Evolutionary conservation across 306 rosid species (phyloP).

Genomic region (Prunus persica): Prunus_persica_NCBIv2 NC_034014.1:30497001-30497500

Average conservation of each 20-base stretch:
- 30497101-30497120: slow-evolving; percentile 50
- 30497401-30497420: too few relatives aligned
- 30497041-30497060: too few relatives aligned
- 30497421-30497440: too few relatives aligned
- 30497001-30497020: neutral
- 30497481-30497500: neutral
- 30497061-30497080: slow-evolving; percentile 31
- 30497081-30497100: slow-evolving; percentile 62
- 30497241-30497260: neutral
- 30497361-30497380: slow-evolving; percentile 39
- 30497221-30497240: neutral
- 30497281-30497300: slow-evolving; percentile 19
- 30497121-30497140: slow-evolving; percentile 82
- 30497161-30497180: slow-evolving; percentile 64
- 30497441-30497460: too few relatives aligned
- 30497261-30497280: neutral
- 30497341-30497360: slow-evolving; percentile 61
- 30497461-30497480: too few relatives aligned
- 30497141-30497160: slow-evolving; percentile 27
- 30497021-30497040: too few relatives aligned
- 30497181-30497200: slow-evolving; percentile 50
- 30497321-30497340: slow-evolving; percentile 55
- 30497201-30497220: neutral
- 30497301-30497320: slow-evolving; percentile 60
- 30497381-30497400: neutral